phyloP scores from a whole-genome alignment of 106 monocot species.

The Alisma plantagoaquatica region DNA sequence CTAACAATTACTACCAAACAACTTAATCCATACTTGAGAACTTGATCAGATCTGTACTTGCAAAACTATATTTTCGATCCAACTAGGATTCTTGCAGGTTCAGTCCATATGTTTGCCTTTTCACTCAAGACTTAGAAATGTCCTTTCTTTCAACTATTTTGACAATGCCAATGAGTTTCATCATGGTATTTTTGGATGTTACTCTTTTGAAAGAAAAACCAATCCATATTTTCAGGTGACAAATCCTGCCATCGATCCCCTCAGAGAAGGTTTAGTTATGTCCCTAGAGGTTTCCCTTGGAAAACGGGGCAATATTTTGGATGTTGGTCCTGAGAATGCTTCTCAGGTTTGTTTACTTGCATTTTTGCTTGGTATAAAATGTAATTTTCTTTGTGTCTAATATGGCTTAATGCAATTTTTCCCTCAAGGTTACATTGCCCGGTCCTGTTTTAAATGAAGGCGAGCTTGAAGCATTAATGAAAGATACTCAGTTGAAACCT shows the following conservation, averaged over 20 bases:
- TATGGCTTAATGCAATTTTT: neutral
- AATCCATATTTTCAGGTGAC: constrained; percentile 89
- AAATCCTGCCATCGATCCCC: constrained; percentile 96
- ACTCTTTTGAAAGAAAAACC: no score
- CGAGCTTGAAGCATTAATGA: constrained; percentile 82
- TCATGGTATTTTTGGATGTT: no score
- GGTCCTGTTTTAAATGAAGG: constrained; percentile 93
- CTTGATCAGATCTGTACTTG: no score
- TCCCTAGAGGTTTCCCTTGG: constrained; percentile 95
- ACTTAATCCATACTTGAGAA: no score
- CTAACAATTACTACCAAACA: no score
- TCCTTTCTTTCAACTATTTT: no score
- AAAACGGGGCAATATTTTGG: constrained; percentile 87
- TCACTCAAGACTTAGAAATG: no score
- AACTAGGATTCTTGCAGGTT: no score
- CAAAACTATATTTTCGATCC: no score
- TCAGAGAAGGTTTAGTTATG: constrained; percentile 98
- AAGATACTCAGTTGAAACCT: constrained; percentile 54
- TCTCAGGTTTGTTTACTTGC: constrained; percentile 48
- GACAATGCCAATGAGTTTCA: no score
- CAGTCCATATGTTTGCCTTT: no score
- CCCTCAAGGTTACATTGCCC: constrained; percentile 62
- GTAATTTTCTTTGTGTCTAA: neutral
- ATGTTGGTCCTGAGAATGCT: constrained; percentile 92
- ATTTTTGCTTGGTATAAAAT: neutral